Evolutionary conservation across 768 basidiomycete species (phyloP), one percentile per base, ranked within the genome.

Genomic region (Termitomyces titanicus): DNA sequence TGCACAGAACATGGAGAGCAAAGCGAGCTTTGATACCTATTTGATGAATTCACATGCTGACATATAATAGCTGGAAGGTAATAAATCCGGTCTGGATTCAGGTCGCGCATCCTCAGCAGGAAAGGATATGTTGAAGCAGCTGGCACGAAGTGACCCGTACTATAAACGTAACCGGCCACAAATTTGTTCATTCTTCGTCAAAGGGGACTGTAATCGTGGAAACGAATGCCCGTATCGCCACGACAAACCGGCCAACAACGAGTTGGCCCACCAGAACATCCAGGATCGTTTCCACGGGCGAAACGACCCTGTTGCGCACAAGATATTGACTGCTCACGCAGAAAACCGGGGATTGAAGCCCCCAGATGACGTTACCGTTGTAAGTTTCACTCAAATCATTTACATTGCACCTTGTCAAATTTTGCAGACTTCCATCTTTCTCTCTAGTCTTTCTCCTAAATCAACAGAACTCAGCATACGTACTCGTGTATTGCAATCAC

Each of bases 81-180:
- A 84, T 65, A 85, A 84, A 63, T 86, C 88, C 18, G 76, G 82
- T 35, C 69, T 88, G 53, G 83, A 80, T 60, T 76, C 86, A 7
- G 77, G 77, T 33, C 78, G 82, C 22, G 79, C 91, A 8, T 80
- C 79, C 24, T 84, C 88, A 20, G 92, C 91, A 3, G 94, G 93
- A 24, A 94, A 95, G 70, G 97, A 99, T 65, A 95, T 98, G 92
- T 74, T 99, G 52, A 98, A 98, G 72, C 84, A 90, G 60, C 74
- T 99, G 11, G 97, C 97, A 22, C 83, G 96, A 61, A 92, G 91
- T 29, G 96, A 98, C 64, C 97, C 97, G 0, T 94, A 94, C 69
- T 98, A 98, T 76, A 97, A 98, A 72, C 86, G 96, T 54, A 99
- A 98, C 72, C 76, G 89, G 53, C 93, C 97, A 44, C 90, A 98